These are phyloP conservation scores for Bacidia gigantensis DNA, from an alignment of 495 filamentous ascomycete species.

Conservation along the genomic window DNA sequence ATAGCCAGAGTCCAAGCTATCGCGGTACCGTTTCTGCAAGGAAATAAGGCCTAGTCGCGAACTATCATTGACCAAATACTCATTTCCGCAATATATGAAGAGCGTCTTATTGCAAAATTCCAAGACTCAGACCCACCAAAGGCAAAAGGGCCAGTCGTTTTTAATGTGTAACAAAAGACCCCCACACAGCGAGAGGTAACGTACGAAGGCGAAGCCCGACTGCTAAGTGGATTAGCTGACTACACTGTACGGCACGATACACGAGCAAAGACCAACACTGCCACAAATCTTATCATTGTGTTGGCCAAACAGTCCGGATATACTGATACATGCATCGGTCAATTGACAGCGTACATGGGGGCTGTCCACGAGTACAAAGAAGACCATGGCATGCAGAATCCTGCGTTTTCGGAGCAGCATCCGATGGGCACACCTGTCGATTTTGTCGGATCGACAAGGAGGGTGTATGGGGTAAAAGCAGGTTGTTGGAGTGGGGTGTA, in stretches of 20 bases:
- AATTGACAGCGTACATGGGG: slow-evolving; percentile 11
- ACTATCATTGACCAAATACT: slow-evolving; percentile 5
- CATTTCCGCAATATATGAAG: slow-evolving; percentile 1
- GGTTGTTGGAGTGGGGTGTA: too few relatives aligned
- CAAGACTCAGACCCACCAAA: too few relatives aligned
- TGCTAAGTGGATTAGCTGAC: too few relatives aligned
- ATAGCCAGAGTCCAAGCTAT: too few relatives aligned
- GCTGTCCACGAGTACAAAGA: slow-evolving; percentile 6
- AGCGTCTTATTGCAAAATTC: too few relatives aligned
- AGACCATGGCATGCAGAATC: slow-evolving; percentile 9
- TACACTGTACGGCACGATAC: slow-evolving; percentile 12
- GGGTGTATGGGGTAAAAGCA: too few relatives aligned
- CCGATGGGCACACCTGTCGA: slow-evolving; percentile 8
- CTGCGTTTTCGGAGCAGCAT: slow-evolving; percentile 7
- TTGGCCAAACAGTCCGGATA: slow-evolving; percentile 3
- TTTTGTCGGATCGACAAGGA: slow-evolving; percentile 13
- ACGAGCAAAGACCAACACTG: background rate
- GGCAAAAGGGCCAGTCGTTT: too few relatives aligned
- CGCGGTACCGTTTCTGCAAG: too few relatives aligned
- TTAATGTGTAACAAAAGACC: too few relatives aligned
- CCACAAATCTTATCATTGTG: slow-evolving; percentile 9
- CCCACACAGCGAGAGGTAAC: too few relatives aligned
- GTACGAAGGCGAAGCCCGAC: too few relatives aligned
- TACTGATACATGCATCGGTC: slow-evolving; percentile 4
- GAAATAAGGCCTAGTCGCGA: too few relatives aligned